Base-by-base conservation (phyloP, 1,139 yeast genomes). In the Entelexis paramagnoliae region DNA sequence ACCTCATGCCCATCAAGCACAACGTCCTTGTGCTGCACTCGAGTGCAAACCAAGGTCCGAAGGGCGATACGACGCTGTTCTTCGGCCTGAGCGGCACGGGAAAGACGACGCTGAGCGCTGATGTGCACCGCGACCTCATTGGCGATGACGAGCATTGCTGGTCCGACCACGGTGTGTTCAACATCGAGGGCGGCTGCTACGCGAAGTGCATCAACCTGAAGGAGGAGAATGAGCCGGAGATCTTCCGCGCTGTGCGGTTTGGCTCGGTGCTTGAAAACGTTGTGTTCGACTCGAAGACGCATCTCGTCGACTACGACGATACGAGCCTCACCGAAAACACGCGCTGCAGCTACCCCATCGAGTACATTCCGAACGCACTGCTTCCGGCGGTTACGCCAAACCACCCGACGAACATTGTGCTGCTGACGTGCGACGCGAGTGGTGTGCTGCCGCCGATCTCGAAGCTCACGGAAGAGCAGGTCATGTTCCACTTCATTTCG, bases 91-190 rank as follows among this genome's bases (percentile, higher is more conserved):
- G 95, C 48, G 98, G 98, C 70, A 91, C 98, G 50, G 98, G 98
- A 72, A 91, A 91, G 77, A 91, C 98, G 61, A 91, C 98, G 29
- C 76, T 91, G 62, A 85, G 95, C 63, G 97, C 97, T 54, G 98
- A 91, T 69, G 96, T 96, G 58, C 77, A 85, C 73, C 84, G 98
- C 72, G 73, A 79, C 69, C 79, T 91, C 70, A 91, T 91, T 67
- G 98, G 98, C 71, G 98, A 91, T 68, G 98, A 91, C 68, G 98
- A 91, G 75, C 98, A 91, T 75, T 91, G 97, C 75, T 91, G 98
- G 98, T 85, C 96, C 34, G 95, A 91, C 71, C 76, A 84, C 62
- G 98, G 98, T 74, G 96, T 91, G 57, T 91, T 91, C 81, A 91
- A 91, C 80, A 89, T 91, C 66, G 98, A 91, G 75, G 98, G 98